A percentile compares a stretch with the other conserved stretches of the same genome.
Conservation (phyloP, 2,329 filamentous ascomycete genomes). For the Xylariaceae sp. region DNA sequence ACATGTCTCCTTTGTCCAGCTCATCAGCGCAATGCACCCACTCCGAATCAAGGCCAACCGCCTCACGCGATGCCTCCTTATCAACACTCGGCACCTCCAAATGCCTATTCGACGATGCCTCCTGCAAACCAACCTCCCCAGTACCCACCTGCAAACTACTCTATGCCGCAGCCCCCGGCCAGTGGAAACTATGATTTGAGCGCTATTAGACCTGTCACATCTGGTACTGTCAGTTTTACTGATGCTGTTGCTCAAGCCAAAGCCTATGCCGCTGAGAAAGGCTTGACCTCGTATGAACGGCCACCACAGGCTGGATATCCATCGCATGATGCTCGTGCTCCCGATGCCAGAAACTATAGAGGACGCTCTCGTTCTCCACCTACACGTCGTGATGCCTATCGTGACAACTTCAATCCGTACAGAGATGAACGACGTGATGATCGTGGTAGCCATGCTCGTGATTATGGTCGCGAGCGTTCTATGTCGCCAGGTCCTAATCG, state of each 20-base stretch:
- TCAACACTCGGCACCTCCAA: constrained; percentile 47
- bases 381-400: constrained; percentile 71
- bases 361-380: constrained; percentile 81
- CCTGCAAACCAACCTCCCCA: constrained; percentile 48
- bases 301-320: constrained; percentile 51
- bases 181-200: constrained; percentile 83
- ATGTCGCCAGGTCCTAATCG: constrained; percentile 67
- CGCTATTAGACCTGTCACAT: constrained; percentile 78
- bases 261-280: constrained; percentile 81
- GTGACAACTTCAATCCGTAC: constrained; percentile 82
- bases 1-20: constrained; percentile 41
- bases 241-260: constrained; percentile 87
- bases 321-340: constrained; percentile 52
- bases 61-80: constrained; percentile 44
- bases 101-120: constrained; percentile 48
- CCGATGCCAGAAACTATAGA: constrained; percentile 63
- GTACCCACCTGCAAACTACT: constrained; percentile 49
- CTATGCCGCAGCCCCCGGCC: constrained; percentile 70
- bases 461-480: constrained; percentile 74
- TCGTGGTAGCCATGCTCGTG: constrained; percentile 58
- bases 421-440: constrained; percentile 83
- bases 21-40: constrained; percentile 52
- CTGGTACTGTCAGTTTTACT: constrained; percentile 81
- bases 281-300: constrained; percentile 69
- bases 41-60: constrained; percentile 52